Conservation (phyloP, 225 moss, liverwort and hornwort species). For the Asterella californica region DNA sequence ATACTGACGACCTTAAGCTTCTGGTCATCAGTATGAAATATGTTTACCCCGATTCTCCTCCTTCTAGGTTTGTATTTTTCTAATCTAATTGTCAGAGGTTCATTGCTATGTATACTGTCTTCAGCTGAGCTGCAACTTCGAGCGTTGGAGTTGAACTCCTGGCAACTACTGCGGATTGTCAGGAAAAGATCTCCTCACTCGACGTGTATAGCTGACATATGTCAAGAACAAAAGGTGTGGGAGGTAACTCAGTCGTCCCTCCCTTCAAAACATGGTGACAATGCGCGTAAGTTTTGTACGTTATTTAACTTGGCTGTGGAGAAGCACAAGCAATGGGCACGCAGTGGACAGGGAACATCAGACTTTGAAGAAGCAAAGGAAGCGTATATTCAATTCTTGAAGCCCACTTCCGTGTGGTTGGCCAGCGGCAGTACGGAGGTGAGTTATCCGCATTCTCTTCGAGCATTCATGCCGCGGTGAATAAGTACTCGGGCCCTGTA, state of each 20-base stretch:
- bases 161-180: constrained; percentile 65
- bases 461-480: too few species aligned
- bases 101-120: background rate
- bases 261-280: constrained; percentile 35
- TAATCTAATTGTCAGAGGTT: background rate
- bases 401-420: constrained; percentile 68
- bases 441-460: constrained; percentile 4
- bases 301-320: constrained; percentile 51
- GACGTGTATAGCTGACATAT: constrained; percentile 34
- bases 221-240: background rate
- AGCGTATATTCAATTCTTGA: constrained; percentile 58
- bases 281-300: constrained; percentile 47
- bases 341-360: constrained; percentile 15
- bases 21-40: background rate
- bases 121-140: constrained; percentile 66
- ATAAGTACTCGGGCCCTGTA: too few species aligned
- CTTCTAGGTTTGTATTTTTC: background rate
- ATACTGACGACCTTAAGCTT: background rate
- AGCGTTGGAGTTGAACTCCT: constrained; percentile 69
- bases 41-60: background rate
- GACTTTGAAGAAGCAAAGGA: constrained; percentile 51
- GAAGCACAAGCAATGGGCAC: constrained; percentile 55
- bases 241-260: constrained; percentile 26
- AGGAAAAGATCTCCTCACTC: constrained; percentile 60
- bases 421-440: constrained; percentile 78